Evolutionary conservation across 371 early-diverging fungal species (phyloP).

Genomic region (Rozella allomycis): DNA sequence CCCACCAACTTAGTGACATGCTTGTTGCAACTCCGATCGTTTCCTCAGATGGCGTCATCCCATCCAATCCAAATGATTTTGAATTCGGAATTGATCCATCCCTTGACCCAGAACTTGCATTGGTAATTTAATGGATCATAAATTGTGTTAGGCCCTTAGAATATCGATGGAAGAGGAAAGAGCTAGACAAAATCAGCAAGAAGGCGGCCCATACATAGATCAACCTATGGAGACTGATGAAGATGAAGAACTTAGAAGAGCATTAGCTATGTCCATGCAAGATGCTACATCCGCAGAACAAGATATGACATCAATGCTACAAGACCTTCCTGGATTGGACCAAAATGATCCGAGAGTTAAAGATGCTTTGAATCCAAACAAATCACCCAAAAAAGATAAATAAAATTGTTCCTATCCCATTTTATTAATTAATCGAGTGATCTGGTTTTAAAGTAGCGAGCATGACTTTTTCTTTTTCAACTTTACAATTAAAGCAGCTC

Average conservation of each 20-base stretch:
- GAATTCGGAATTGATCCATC: conserved; percentile 90
- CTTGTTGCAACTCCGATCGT: conserved; percentile 67
- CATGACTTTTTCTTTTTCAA: conserved; percentile 13
- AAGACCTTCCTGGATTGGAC: conserved; percentile 64
- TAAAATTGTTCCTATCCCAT: too few species aligned
- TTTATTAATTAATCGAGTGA: too few species aligned
- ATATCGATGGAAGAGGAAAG: conserved; percentile 91
- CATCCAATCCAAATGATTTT: conserved; percentile 36
- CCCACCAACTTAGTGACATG: conserved; percentile 76
- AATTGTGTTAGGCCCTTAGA: conserved; percentile 44
- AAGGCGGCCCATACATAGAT: conserved; percentile 25
- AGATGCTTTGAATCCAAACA: too few species aligned
- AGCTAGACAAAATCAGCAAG: conserved; percentile 53
- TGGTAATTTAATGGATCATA: conserved; percentile 20
- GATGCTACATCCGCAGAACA: conserved; percentile 7
- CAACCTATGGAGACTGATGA: conserved; percentile 30
- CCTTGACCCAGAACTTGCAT: conserved; percentile 83
- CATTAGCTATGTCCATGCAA: conserved; percentile 68
- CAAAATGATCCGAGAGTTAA: conserved; percentile 66
- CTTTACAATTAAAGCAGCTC: conserved; percentile 52
- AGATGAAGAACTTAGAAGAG: conserved; percentile 67
- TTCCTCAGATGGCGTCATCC: conserved; percentile 46
- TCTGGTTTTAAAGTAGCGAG: not conserved
- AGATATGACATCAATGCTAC: conserved; percentile 43
- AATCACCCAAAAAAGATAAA: too few species aligned